phyloP scores from a whole-genome alignment of 2,329 filamentous ascomycete species.

The Myriosclerotinia curreyana region DNA sequence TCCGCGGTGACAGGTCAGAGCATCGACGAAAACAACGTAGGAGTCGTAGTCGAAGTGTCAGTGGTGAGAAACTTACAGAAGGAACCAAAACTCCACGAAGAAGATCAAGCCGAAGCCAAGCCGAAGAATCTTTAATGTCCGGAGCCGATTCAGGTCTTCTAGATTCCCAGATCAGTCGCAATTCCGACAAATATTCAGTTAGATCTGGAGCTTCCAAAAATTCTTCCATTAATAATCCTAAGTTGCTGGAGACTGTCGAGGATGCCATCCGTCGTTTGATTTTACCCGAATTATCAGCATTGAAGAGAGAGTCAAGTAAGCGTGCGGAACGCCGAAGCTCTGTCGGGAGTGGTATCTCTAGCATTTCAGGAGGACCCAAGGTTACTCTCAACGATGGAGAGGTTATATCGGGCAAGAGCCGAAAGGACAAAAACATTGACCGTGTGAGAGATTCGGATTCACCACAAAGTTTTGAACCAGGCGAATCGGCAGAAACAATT shows the following conservation, averaged over 20 bases:
- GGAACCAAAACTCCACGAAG: slow-evolving; percentile 47
- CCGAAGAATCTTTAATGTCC: slow-evolving; percentile 47
- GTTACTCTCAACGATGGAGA: slow-evolving; percentile 58
- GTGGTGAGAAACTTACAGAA: slow-evolving; percentile 45
- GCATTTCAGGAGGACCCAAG: slow-evolving; percentile 56
- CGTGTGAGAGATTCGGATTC: slow-evolving; percentile 33
- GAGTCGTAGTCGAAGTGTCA: slow-evolving; percentile 47
- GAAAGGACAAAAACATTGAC: slow-evolving; percentile 52
- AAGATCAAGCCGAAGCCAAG: slow-evolving; percentile 49
- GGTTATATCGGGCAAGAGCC: slow-evolving; percentile 52
- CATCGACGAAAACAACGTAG: slow-evolving; percentile 43
- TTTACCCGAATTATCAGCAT: slow-evolving; percentile 82
- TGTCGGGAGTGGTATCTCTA: slow-evolving; percentile 47
- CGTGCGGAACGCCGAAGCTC: slow-evolving; percentile 46
- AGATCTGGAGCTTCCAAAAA: slow-evolving; percentile 51
- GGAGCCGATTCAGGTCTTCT: slow-evolving; percentile 54
- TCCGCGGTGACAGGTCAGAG: slow-evolving; percentile 51
- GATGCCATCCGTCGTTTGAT: slow-evolving; percentile 72
- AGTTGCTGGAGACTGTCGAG: slow-evolving; percentile 68
- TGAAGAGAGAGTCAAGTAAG: slow-evolving; percentile 86
- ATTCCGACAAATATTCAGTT: slow-evolving; percentile 57
- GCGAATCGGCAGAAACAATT: slow-evolving; percentile 47
- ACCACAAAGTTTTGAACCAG: slow-evolving; percentile 41
- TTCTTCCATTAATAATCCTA: slow-evolving; percentile 70
- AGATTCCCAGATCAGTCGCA: slow-evolving; percentile 53